A percentile compares a stretch with the other conserved stretches of the same genome.
These are phyloP conservation scores for Solanum boliviense DNA, from an alignment of 257 asterid species.

Conservation along the genomic window DNA sequence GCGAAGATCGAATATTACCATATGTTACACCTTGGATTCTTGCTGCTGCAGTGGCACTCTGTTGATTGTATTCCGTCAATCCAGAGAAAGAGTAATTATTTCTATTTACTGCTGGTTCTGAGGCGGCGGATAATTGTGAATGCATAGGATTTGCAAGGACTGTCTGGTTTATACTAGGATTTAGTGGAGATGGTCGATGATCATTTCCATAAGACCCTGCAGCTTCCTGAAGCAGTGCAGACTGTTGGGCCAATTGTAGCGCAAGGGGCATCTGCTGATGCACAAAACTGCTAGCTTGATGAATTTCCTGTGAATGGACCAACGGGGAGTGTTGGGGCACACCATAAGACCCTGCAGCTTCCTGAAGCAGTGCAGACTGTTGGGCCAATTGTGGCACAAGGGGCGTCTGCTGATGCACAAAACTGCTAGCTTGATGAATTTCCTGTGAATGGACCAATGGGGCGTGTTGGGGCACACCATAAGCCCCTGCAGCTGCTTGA, in stretches of 20 bases:
- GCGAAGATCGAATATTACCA: slow-evolving; percentile 14
- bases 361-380: slow-evolving; percentile 16
- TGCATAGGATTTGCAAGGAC: slow-evolving; percentile 11
- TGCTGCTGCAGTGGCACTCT: slow-evolving; percentile 2
- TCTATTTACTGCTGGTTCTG: slow-evolving; percentile 29
- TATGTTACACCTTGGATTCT: slow-evolving; percentile 10
- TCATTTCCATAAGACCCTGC: background rate
- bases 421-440: background rate
- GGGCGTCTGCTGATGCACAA: slow-evolving; percentile 16
- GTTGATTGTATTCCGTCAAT: slow-evolving; percentile 19
- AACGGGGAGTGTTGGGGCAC: slow-evolving; percentile 5
- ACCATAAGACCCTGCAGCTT: slow-evolving; percentile 6
- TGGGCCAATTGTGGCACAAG: slow-evolving; percentile 18
- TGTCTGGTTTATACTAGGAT: slow-evolving; percentile 16
- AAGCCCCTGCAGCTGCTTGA: slow-evolving; percentile 12
- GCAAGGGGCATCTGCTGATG: slow-evolving; percentile 18
- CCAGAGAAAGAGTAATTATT: slow-evolving; percentile 19
- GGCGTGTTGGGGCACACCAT: slow-evolving; percentile 9
- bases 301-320: slow-evolving; percentile 4
- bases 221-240: slow-evolving; percentile 16
- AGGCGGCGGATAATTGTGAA: slow-evolving; percentile 21
- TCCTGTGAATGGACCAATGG: slow-evolving; percentile 9
- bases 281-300: slow-evolving; percentile 3
- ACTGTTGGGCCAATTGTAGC: slow-evolving; percentile 21
- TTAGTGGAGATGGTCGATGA: slow-evolving; percentile 23